Evolutionary conservation across 805 yeast species (phyloP).

Genomic region (Hyphopichia homilentoma): DNA sequence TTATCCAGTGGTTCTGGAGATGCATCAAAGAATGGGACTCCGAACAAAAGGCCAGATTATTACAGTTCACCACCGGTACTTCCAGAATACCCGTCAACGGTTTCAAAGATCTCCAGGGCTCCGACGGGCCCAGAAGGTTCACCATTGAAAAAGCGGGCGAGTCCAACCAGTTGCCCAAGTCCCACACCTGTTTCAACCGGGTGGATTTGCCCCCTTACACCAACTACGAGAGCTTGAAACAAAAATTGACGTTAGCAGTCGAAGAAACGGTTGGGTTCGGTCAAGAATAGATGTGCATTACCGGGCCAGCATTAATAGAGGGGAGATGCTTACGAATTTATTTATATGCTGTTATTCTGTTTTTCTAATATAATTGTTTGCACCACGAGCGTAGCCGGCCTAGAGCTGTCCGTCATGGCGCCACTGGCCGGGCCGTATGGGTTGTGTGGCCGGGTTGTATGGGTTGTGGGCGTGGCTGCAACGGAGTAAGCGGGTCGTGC

Average conservation of each 20-base stretch:
- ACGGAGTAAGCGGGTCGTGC: no score
- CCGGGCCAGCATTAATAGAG: no score
- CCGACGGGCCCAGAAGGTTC: slow-evolving; percentile 98
- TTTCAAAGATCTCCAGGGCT: slow-evolving; percentile 96
- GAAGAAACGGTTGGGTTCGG: slow-evolving; percentile 99
- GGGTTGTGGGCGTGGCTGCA: no score
- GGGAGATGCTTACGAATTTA: no score
- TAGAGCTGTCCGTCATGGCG: no score
- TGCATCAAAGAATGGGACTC: slow-evolving; percentile 92
- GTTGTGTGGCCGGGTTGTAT: no score
- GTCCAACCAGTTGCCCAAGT: slow-evolving; percentile 86
- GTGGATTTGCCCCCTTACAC: slow-evolving; percentile 95
- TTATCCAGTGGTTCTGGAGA: slow-evolving; percentile 98
- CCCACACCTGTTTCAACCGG: slow-evolving; percentile 98
- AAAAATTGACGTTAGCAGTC: slow-evolving; percentile 91
- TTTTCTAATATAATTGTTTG: no score
- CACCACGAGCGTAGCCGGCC: no score
- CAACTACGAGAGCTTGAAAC: slow-evolving; percentile 78
- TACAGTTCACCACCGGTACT: slow-evolving; percentile 98
- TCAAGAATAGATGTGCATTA: slow-evolving; percentile 82
- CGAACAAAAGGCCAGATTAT: slow-evolving; percentile 90
- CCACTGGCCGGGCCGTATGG: no score
- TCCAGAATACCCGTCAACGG: slow-evolving; percentile 99
- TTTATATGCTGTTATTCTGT: no score
- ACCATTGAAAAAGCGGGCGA: slow-evolving; percentile 99